Conservation (phyloP, 805 yeast species). For the Blastobotrys parvus region DNA sequence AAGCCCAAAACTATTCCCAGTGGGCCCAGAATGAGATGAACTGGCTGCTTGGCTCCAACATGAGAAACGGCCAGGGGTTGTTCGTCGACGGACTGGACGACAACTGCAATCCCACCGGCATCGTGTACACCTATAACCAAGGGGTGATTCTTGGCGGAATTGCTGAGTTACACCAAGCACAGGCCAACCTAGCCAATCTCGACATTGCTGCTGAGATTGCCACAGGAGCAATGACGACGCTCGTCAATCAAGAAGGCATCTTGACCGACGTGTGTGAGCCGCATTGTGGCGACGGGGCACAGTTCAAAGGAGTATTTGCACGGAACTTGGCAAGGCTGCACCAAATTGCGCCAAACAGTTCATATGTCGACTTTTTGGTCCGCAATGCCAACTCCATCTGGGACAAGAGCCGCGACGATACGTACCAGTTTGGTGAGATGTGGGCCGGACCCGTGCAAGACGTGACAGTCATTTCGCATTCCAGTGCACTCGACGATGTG, state of each 20-base stretch:
- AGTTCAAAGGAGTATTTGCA: conserved; percentile 7
- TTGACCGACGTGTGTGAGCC: conserved; percentile 8
- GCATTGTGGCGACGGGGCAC: conserved; percentile 5
- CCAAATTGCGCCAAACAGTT: neutral
- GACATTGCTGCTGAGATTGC: conserved; percentile 7
- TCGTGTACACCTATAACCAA: conserved; percentile 11
- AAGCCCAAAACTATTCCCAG: conserved; percentile 1
- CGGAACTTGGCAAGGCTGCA: conserved; percentile 6
- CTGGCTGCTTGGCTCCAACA: conserved; percentile 7
- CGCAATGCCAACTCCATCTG: conserved; percentile 5
- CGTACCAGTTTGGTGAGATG: conserved; percentile 6
- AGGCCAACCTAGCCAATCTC: neutral
- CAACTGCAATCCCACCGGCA: conserved; percentile 8
- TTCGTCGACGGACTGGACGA: conserved; percentile 11
- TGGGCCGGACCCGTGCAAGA: conserved; percentile 5
- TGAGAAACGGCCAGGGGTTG: conserved; percentile 6
- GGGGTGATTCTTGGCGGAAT: conserved; percentile 13
- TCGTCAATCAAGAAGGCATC: conserved; percentile 3
- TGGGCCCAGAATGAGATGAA: conserved; percentile 9
- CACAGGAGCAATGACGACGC: conserved; percentile 1
- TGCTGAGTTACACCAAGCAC: conserved; percentile 4
- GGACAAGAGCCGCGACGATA: conserved; percentile 1
- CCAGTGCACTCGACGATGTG: conserved; percentile 5
- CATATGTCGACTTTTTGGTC: conserved; percentile 1
- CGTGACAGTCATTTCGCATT: neutral